Evolutionary conservation across 2,329 filamentous ascomycete genomes (phyloP), one percentile per base, ranked within the genome.

Genomic region (Beauveria varroae): DNA sequence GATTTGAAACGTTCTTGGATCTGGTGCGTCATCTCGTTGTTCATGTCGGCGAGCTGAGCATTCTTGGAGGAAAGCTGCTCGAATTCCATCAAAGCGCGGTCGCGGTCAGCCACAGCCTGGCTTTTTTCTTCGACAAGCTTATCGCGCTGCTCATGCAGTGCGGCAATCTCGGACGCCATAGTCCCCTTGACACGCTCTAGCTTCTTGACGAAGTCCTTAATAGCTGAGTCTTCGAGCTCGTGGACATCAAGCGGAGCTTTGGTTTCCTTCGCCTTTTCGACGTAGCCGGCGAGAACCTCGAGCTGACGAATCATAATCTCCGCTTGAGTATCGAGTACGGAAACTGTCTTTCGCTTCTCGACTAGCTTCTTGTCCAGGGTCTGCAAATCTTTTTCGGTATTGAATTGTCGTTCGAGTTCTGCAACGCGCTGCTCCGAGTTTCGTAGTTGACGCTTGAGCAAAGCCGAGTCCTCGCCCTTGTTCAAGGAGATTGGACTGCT

Each of bases 61-160:
- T 99, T 99, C 80, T 96, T 96, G 62, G 88, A 89, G 12, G 91
- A 96, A 50, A 99, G 79, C 70, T 96, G 91, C 77, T 98, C 95
- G 70, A 97, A 98, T 71, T 99, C 95, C 69, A 96, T 86, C 68
- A 97, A 87, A 16, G 91, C 93, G 71, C 95, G 91, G 73, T 98
- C 93, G 68, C 96, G 91, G 78, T 95, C 89, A 57, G 89, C 87
- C 44, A 90, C 86, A 26, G 96, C 84, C 68, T 87, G 88, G 62
- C 87, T 86, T 70, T 93, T 91, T 73, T 98, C 93, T 61, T 96
- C 91, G 0, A 92, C 78, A 14, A 97, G 76, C 65, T 91, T 86
- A 69, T 95, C 91, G 63, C 91, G 86, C 74, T 93, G 90, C 43
- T 82, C 77, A 63, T 86, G 82, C 28, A 88, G 78, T 65, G 82